Evolutionary conservation across 2,329 filamentous ascomycete species (phyloP).

Genomic region (Paraphaeosphaeria sporulosa): DNA sequence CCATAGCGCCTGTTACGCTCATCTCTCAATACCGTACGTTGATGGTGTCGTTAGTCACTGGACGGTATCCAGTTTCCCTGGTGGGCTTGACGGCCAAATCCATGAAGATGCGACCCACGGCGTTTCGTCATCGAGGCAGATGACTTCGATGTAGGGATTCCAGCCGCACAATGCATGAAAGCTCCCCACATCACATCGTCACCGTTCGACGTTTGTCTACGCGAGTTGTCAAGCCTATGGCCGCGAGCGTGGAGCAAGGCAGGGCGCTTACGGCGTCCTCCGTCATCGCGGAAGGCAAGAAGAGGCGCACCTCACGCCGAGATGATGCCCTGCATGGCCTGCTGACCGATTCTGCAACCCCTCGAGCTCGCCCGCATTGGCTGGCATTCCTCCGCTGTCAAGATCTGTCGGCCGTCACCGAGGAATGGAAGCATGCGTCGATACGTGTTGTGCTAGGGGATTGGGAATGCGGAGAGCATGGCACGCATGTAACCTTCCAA

Average conservation of each 20-base stretch:
- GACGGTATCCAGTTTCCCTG: neutral
- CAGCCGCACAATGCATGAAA: constrained; percentile 11
- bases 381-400: constrained; percentile 15
- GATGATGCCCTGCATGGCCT: constrained; percentile 18
- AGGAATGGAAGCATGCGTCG: constrained; percentile 18
- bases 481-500: constrained; percentile 15
- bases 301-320: constrained; percentile 15
- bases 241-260: constrained; percentile 16
- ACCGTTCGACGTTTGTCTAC: constrained; percentile 12
- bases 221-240: constrained; percentile 18
- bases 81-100: neutral
- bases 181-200: constrained; percentile 17
- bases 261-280: constrained; percentile 23
- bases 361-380: constrained; percentile 24
- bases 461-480: constrained; percentile 17
- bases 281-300: constrained; percentile 16
- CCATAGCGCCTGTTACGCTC: constrained; percentile 1
- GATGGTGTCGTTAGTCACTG: neutral
- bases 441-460: constrained; percentile 12
- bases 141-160: constrained; percentile 11
- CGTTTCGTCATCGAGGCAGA: constrained; percentile 17
- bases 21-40: neutral
- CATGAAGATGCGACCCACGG: constrained; percentile 16
- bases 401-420: constrained; percentile 23
- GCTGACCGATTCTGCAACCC: constrained; percentile 33